phyloP scores from a whole-genome alignment of 495 filamentous ascomycete genomes.

The Talaromyces wortmannii region DNA sequence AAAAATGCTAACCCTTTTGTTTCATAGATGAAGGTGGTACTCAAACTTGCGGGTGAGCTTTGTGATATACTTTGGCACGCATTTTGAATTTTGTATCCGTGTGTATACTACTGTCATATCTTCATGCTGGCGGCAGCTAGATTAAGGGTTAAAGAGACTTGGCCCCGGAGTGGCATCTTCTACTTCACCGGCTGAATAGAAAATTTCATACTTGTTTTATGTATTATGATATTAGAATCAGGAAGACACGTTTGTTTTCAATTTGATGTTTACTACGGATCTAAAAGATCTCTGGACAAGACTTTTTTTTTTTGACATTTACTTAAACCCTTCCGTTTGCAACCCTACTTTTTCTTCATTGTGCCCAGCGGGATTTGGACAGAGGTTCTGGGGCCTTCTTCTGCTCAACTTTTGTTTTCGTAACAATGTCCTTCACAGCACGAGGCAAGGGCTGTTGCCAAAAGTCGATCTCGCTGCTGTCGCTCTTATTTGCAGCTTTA shows the following conservation, averaged over 20 bases:
- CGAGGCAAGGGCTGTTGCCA: not conserved
- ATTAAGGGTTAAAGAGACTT: too few relatives aligned
- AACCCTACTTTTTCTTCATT: not conserved
- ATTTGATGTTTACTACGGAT: too few relatives aligned
- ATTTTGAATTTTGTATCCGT: not conserved
- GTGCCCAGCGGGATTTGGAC: not conserved
- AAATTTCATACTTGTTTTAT: too few relatives aligned
- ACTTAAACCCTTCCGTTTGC: not conserved
- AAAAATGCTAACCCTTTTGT: not conserved
- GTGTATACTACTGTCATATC: not conserved
- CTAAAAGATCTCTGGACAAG: too few relatives aligned
- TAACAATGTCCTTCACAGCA: not conserved
- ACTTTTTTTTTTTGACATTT: not conserved
- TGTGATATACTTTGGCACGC: not conserved
- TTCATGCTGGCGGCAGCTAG: too few relatives aligned
- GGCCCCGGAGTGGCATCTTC: too few relatives aligned
- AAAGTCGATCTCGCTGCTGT: not conserved
- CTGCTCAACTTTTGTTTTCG: not conserved
- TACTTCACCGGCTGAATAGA: too few relatives aligned
- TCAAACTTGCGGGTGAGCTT: constrained; percentile 18
- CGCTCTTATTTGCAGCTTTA: not conserved
- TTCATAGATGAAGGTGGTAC: constrained; percentile 24
- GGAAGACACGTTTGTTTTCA: too few relatives aligned
- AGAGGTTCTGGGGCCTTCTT: not conserved
- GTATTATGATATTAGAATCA: too few relatives aligned